Evolutionary conservation across 2,329 filamentous ascomycete genomes (phyloP), one percentile per base, ranked within the genome.

Genomic region (Ophiostoma pallidulum): DNA sequence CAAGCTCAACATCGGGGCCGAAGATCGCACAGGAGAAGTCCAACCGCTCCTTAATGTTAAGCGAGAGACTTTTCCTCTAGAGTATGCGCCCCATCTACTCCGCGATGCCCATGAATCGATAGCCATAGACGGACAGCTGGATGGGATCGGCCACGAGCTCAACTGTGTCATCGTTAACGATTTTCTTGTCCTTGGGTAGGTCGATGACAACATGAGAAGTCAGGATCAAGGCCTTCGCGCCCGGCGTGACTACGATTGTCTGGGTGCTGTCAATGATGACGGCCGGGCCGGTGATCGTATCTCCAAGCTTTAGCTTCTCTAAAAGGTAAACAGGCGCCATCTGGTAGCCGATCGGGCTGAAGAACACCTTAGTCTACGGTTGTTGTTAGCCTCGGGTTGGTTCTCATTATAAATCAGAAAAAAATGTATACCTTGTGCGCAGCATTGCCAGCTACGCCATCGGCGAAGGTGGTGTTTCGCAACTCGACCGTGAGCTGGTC

Each of bases 171-270:
- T n/a, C n/a, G n/a, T n/a, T n/a, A n/a, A n/a, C n/a, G n/a, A n/a
- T n/a, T n/a, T n/a, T n/a, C 19, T 53, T 13, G 55, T 64, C 37
- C 29, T 45, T 32, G 24, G 10, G 77, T 29, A 92, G 76, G 54
- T 94, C 88, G 59, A 96, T 89, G 8, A 96, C 75, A 6, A 96
- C 87, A 57, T 95, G 91, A 0, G 87, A 92, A 51, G 87, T 75
- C 13, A 94, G 80, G 19, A 94, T 72, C 29, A 88, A 65, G 0
- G 90, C 90, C 22, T 78, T 78, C 2, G 87, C 78, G 19, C 77
- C 77, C 0, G 90, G 90, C 0, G 86, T 86, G 2, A 96, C 80
- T 0, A 96, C 86, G 53, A 96, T 92, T 0, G 90, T 96, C 64
- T 96, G 90, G 0, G 85, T 90, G 7, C 83, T 83, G 59, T 90